phyloP scores from a whole-genome alignment of 306 rosid species.

The Prunus padus region DNA sequence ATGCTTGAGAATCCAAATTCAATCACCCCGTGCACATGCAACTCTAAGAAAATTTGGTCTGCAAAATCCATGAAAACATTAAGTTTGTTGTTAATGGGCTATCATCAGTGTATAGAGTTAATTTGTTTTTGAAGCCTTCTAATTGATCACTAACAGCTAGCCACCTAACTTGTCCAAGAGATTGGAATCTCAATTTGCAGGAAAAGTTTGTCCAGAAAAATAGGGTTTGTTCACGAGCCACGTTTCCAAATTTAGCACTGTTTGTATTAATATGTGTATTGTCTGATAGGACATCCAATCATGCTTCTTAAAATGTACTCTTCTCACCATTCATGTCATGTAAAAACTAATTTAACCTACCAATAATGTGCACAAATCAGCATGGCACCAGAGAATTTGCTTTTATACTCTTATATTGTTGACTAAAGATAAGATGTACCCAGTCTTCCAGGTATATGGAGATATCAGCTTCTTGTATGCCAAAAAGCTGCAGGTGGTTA shows the following conservation, averaged over 20 bases:
- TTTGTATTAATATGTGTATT: constrained; percentile 44
- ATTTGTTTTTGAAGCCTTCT: not conserved
- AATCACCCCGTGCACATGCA: too few relatives aligned
- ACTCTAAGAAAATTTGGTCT: not conserved
- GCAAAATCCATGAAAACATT: not conserved
- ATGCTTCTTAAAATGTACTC: constrained; percentile 30
- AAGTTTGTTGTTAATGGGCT: not conserved
- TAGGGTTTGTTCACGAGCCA: constrained; percentile 61
- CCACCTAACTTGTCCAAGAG: not conserved
- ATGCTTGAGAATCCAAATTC: too few relatives aligned
- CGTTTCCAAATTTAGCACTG: constrained; percentile 60
- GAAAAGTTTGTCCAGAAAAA: constrained; percentile 26
- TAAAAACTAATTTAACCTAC: not conserved
- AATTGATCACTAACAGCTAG: not conserved
- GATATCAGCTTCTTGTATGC: too few relatives aligned
- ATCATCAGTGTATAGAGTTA: not conserved
- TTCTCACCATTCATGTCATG: constrained; percentile 4
- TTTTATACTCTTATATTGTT: too few relatives aligned
- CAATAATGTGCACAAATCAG: constrained; percentile 8
- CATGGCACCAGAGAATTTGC: not conserved
- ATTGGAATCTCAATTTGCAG: constrained; percentile 19
- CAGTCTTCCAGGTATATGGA: too few relatives aligned
- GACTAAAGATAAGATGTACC: too few relatives aligned
- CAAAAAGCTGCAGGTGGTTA: not conserved
- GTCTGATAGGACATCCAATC: constrained; percentile 47